These are phyloP conservation scores for Coniosporium apollinis DNA, from an alignment of 495 filamentous ascomycete genomes.

Conservation along the genomic window DNA sequence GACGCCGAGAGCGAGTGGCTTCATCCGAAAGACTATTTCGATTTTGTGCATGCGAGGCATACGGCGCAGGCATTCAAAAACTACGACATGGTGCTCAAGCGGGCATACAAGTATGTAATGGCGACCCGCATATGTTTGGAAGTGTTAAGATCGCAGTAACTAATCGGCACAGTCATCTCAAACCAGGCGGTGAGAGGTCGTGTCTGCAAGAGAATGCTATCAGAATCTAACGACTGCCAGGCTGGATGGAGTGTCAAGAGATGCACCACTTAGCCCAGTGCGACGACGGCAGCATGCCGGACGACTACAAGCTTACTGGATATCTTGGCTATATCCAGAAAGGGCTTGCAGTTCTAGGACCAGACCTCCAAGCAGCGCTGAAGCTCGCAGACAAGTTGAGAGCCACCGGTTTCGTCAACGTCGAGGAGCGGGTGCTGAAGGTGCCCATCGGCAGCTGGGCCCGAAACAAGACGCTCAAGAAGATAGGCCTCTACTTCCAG, in stretches of 20 bases:
- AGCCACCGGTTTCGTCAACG: conserved; percentile 1
- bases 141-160: no score
- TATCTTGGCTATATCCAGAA: conserved; percentile 6
- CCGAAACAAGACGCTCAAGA: conserved; percentile 3
- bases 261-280: conserved; percentile 6
- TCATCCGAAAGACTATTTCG: conserved; percentile 10
- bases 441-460: conserved; percentile 4
- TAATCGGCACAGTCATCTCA: no score
- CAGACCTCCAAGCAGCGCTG: conserved; percentile 5
- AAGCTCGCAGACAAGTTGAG: neutral
- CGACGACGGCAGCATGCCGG: conserved; percentile 14
- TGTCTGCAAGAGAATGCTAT: no score
- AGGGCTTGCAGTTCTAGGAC: conserved; percentile 6
- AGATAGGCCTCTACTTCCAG: conserved; percentile 2
- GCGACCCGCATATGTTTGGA: no score
- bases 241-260: conserved; percentile 19
- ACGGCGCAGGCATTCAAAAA: conserved; percentile 8
- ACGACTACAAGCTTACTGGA: conserved; percentile 1
- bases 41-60: conserved; percentile 17
- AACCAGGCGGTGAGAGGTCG: no score
- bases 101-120: neutral
- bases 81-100: conserved; percentile 3
- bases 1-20: conserved; percentile 30
- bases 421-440: neutral
- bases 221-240: no score